phyloP scores from a whole-genome alignment of 1,139 yeast genomes.

The Magnusiomyces tetraspermus region DNA sequence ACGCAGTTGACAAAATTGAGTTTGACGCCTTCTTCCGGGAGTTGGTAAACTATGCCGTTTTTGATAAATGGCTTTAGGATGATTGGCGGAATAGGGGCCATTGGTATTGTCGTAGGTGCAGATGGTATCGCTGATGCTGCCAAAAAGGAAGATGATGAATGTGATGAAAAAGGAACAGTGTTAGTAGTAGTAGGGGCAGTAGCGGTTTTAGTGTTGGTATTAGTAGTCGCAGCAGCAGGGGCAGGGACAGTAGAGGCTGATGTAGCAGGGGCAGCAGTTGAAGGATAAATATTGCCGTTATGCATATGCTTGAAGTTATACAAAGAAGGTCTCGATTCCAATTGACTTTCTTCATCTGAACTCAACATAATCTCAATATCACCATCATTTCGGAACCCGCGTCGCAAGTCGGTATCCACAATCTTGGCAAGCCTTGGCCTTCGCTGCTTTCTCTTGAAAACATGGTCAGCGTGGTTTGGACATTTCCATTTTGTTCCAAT shows the following conservation, averaged over 20 bases:
- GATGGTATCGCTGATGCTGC: no score
- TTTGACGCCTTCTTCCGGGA: slow-evolving; percentile 65
- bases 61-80: slow-evolving; percentile 37
- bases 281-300: no score
- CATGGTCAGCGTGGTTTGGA: slow-evolving; percentile 65
- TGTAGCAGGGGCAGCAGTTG: no score
- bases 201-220: no score
- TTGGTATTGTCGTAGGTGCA: slow-evolving; percentile 29
- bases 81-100: slow-evolving; percentile 36
- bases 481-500: slow-evolving; percentile 87
- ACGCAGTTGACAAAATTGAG: slow-evolving; percentile 57
- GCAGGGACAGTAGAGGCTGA: no score
- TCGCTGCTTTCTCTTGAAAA: slow-evolving; percentile 29
- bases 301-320: not conserved
- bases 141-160: no score
- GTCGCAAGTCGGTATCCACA: slow-evolving; percentile 46
- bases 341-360: slow-evolving; percentile 28
- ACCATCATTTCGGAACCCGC: slow-evolving; percentile 58
- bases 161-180: no score
- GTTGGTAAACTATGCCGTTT: slow-evolving; percentile 47
- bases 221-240: no score
- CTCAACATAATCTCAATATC: slow-evolving; percentile 51
- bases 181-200: no score
- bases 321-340: slow-evolving; percentile 7
- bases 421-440: slow-evolving; percentile 47